Base-by-base conservation (phyloP, 139 green algal genomes). In the Zygnema cylindricum region DNA sequence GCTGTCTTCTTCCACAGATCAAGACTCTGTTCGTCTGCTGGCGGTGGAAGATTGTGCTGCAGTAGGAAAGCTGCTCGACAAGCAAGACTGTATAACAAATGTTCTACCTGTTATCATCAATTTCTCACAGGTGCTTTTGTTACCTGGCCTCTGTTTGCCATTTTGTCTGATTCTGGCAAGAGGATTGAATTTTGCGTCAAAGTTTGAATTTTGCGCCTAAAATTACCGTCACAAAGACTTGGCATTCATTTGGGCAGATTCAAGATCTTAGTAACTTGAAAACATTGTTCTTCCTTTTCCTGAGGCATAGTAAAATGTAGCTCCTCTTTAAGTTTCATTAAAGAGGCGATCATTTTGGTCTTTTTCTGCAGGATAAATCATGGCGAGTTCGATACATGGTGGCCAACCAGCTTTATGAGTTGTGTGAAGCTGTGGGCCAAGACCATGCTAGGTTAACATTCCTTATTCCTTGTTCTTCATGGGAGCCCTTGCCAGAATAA, bases 351-450 rank as follows among this genome's bases (percentile, higher is more conserved):
- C n/a, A n/a, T n/a, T n/a, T n/a, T n/a, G n/a, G n/a, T n/a, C n/a
- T n/a, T n/a, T 41, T 41, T 2, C 73, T 35, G 71, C 87, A 95
- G 93, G 98, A 99, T 94, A 98, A 98, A 90, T 98, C 95, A 1
- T 99, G 98, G 98, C 95, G 98, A n/a, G 98, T 99, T 54, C 93
- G 98, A 0, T 99, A 99, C 93, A 98, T 98, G 71, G 96, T 98
- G 3, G 96, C 96, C 22, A 93, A 95, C 73, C 96, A 99, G 92
- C 90, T 98, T 57, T 93, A 94, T 71, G 89, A 96, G 63, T 88
- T 98, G 22, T 96, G 93, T 42, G 96, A 98, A 71, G 95, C 95
- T 16, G 86, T 99, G 11, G 96, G 96, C 0, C 86, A 93, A 1
- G 96, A 98, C 0, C 1, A 94, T 2, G 43, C 90, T 30, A 54